A percentile compares a stretch with the other conserved stretches of the same genome.
These are phyloP conservation scores for Jacaranda mimosifolia DNA, from an alignment of 257 asterid species.

Conservation along the genomic window DNA sequence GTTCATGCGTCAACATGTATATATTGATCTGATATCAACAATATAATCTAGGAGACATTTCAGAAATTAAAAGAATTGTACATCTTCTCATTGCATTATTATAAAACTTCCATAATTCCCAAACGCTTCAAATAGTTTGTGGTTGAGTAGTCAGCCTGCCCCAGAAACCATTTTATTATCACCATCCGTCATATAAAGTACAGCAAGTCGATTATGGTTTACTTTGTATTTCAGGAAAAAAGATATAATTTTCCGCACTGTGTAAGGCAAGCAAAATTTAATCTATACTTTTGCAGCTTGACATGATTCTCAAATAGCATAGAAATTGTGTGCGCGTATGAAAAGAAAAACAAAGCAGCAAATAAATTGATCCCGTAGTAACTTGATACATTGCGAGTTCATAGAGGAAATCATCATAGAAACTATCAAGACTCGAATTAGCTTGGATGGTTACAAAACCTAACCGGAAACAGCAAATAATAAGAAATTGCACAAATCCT, in stretches of 20 bases:
- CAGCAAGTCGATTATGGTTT: background rate
- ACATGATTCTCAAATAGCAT: no score
- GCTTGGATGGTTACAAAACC: background rate
- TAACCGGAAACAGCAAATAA: slow-evolving; percentile 21
- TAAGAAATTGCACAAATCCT: background rate
- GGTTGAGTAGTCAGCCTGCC: background rate
- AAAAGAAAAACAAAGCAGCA: background rate
- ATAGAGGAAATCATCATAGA: background rate
- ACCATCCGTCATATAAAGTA: background rate
- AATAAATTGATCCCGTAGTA: background rate
- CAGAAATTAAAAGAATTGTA: background rate
- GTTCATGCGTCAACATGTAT: background rate
- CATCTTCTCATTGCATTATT: background rate
- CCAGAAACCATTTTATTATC: background rate
- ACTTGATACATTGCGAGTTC: background rate
- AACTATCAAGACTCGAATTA: background rate
- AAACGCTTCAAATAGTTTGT: background rate
- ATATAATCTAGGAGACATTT: background rate
- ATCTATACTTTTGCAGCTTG: no score
- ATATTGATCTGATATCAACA: background rate
- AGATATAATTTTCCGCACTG: no score
- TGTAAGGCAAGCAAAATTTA: no score
- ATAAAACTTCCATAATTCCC: background rate
- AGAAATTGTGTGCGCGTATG: no score
- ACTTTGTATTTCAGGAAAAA: background rate